phyloP scores from a whole-genome alignment of 495 filamentous ascomycete genomes.

The Hyaloscypha hepaticicola region DNA sequence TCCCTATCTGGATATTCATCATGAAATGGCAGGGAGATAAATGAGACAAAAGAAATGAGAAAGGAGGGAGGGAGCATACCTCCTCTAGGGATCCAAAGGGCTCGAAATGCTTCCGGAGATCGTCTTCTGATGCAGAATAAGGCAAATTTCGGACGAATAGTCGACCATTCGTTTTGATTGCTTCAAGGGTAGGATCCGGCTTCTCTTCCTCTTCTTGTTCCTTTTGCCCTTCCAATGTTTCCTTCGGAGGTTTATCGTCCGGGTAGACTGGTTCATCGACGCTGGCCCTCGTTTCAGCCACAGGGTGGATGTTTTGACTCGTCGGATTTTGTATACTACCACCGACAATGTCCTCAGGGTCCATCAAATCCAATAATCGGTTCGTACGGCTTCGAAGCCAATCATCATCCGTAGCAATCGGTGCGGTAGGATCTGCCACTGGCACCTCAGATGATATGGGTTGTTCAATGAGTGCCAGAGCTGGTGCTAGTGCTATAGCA shows the following conservation, averaged over 20 bases:
- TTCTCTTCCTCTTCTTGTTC: conserved; percentile 34
- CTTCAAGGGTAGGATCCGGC: conserved; percentile 40
- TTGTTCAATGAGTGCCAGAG: not conserved
- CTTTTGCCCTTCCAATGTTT: conserved; percentile 20
- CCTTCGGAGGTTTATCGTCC: not conserved
- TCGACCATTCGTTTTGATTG: conserved; percentile 59
- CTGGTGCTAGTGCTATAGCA: not conserved
- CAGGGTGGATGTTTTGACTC: not conserved
- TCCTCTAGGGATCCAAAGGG: conserved; percentile 76
- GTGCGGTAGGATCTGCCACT: conserved; percentile 4
- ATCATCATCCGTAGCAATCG: conserved; percentile 69
- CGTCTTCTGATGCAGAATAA: conserved; percentile 75
- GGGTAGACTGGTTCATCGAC: conserved; percentile 1
- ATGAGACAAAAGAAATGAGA: too few relatives aligned
- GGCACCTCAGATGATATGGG: not conserved
- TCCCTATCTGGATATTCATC: conserved; percentile 99
- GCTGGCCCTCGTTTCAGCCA: conserved; percentile 3
- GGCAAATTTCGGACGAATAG: conserved; percentile 88
- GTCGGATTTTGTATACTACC: not conserved
- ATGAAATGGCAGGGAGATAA: conserved; percentile 47
- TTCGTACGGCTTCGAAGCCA: conserved; percentile 95
- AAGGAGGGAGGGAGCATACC: conserved; percentile 59
- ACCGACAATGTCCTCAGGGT: conserved; percentile 48
- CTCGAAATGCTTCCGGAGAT: conserved; percentile 68
- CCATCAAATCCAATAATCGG: conserved; percentile 78